Conservation (phyloP, 768 basidiomycete genomes). For the Boletus huronensis region DNA sequence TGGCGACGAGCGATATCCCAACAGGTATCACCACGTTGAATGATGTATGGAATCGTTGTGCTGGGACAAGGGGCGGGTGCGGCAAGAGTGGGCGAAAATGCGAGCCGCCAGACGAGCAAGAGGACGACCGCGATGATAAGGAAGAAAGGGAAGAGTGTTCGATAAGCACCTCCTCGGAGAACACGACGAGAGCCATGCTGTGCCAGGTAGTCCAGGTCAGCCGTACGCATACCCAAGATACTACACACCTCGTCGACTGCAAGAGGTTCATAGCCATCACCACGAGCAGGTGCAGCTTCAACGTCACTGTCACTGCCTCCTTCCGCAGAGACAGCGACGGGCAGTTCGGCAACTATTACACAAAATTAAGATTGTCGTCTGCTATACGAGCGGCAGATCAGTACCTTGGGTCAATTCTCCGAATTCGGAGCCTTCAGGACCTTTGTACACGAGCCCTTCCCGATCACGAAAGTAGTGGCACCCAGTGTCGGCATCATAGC, state of each 20-base stretch:
- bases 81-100: slow-evolving; percentile 36
- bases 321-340: slow-evolving; percentile 25
- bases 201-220: slow-evolving; percentile 23
- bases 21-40: slow-evolving; percentile 61
- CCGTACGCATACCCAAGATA: not conserved
- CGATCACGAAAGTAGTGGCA: slow-evolving; percentile 61
- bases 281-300: slow-evolving; percentile 52
- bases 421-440: slow-evolving; percentile 58
- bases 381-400: not conserved
- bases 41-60: slow-evolving; percentile 41
- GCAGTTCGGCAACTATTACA: slow-evolving; percentile 30
- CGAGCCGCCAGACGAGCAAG: slow-evolving; percentile 61
- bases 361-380: not conserved
- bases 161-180: slow-evolving; percentile 46
- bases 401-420: slow-evolving; percentile 47
- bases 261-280: slow-evolving; percentile 57
- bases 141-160: slow-evolving; percentile 68
- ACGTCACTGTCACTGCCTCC: slow-evolving; percentile 41
- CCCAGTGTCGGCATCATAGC: slow-evolving; percentile 71
- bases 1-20: slow-evolving; percentile 56
- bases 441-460: slow-evolving; percentile 54
- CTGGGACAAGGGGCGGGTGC: slow-evolving; percentile 30
- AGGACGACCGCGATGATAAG: slow-evolving; percentile 62
- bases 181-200: slow-evolving; percentile 31
- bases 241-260: slow-evolving; percentile 45